These are phyloP conservation scores for Talaromyces verruculosus DNA, from an alignment of 2,329 filamentous ascomycete genomes.

Conservation along the genomic window DNA sequence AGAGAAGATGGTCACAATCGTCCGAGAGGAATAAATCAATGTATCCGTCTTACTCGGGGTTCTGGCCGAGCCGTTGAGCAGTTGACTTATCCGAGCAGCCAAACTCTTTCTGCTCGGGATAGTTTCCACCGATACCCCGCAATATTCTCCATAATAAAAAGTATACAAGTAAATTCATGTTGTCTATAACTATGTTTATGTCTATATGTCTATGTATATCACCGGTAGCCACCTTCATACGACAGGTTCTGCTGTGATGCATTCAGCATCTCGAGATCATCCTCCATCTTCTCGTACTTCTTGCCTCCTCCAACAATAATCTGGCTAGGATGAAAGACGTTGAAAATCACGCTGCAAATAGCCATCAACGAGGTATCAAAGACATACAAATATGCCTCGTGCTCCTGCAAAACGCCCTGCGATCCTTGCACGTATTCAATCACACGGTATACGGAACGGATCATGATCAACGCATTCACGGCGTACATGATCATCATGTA, in stretches of 20 bases:
- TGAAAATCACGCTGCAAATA: slow-evolving; percentile 11
- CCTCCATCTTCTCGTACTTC: slow-evolving; percentile 3
- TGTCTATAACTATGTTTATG: not conserved
- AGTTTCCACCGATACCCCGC: slow-evolving; percentile 13
- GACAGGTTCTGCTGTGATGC: not conserved
- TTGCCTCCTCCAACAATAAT: not conserved
- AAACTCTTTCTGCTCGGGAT: slow-evolving; percentile 4
- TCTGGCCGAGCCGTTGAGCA: slow-evolving; percentile 5
- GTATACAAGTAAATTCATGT: not conserved
- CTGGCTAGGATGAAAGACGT: slow-evolving; percentile 6
- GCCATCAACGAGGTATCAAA: slow-evolving; percentile 29
- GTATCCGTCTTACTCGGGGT: slow-evolving; percentile 2
- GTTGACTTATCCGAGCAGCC: slow-evolving; percentile 8
- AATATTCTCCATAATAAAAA: not conserved
- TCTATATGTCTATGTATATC: not conserved
- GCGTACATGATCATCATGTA: slow-evolving; percentile 36
- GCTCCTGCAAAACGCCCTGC: slow-evolving; percentile 24
- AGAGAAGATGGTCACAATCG: not conserved
- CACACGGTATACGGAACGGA: slow-evolving; percentile 28
- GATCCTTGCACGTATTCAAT: slow-evolving; percentile 27
- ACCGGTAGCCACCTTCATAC: not conserved
- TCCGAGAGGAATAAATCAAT: no score
- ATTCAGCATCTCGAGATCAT: slow-evolving; percentile 8
- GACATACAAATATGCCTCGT: slow-evolving; percentile 27
- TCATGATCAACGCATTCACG: slow-evolving; percentile 25